phyloP scores from a whole-genome alignment of 2,329 filamentous ascomycete genomes.

The Fonsecaea pedrosoi region DNA sequence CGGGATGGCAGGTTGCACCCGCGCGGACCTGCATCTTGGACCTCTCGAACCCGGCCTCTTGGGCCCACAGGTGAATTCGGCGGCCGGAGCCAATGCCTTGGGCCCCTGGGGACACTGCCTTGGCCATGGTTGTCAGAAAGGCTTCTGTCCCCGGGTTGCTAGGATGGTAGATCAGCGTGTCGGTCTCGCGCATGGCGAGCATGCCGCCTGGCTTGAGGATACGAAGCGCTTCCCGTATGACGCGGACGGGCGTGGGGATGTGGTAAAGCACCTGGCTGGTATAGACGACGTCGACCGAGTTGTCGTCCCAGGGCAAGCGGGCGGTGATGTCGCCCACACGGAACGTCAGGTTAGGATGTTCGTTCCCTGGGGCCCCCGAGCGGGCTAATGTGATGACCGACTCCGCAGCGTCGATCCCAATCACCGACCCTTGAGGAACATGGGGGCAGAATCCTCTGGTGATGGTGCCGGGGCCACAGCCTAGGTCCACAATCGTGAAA shows the following conservation, averaged over 20 bases:
- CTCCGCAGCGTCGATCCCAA: constrained; percentile 45
- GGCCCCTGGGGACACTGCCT: constrained; percentile 40
- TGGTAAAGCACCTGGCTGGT: constrained; percentile 66
- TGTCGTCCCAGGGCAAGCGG: constrained; percentile 52
- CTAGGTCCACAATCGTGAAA: constrained; percentile 50
- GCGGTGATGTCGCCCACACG: constrained; percentile 49
- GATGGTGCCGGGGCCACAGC: constrained; percentile 53
- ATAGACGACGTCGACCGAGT: constrained; percentile 64
- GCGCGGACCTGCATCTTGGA: constrained; percentile 33
- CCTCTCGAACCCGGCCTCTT: constrained; percentile 37
- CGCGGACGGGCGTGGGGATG: constrained; percentile 56
- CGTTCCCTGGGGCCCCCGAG: constrained; percentile 38
- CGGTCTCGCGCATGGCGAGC: constrained; percentile 53
- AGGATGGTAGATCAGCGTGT: constrained; percentile 42
- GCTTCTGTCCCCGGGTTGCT: constrained; percentile 31
- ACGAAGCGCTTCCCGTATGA: constrained; percentile 60
- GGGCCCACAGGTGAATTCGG: constrained; percentile 38
- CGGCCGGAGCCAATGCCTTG: constrained; percentile 40
- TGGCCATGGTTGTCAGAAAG: constrained; percentile 37
- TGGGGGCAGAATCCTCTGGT: constrained; percentile 48
- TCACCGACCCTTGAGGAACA: constrained; percentile 48
- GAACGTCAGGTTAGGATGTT: constrained; percentile 46
- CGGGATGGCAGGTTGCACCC: constrained; percentile 25
- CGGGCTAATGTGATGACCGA: constrained; percentile 44
- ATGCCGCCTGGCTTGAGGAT: constrained; percentile 61